phyloP scores from a whole-genome alignment of 352 stramenopile genomes.

The Globisporangium recalcitrans region DNA sequence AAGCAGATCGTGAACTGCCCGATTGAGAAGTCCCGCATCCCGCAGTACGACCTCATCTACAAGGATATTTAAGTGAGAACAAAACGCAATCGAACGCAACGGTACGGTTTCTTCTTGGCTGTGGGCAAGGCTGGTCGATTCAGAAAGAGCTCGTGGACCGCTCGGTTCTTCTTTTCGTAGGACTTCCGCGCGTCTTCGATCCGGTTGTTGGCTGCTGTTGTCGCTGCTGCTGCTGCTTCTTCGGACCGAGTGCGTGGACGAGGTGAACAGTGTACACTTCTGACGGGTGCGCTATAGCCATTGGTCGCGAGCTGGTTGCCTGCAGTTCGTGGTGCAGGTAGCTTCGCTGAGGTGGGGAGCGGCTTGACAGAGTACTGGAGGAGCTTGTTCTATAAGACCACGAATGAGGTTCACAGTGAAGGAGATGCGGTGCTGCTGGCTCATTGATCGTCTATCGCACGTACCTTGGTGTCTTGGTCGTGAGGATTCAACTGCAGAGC shows the following conservation, averaged over 20 bases:
- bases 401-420: neutral
- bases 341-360: neutral
- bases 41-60: constrained; percentile 80
- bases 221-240: constrained; percentile 10
- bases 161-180: constrained; percentile 52
- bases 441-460: constrained; percentile 2
- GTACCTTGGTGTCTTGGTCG: constrained; percentile 54
- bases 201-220: constrained; percentile 14
- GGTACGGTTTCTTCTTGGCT: neutral
- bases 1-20: constrained; percentile 81
- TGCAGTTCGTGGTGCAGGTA: neutral
- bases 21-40: constrained; percentile 72
- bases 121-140: constrained; percentile 36
- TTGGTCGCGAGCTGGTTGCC: constrained; percentile 14
- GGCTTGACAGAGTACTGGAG: constrained; percentile 41
- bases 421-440: neutral
- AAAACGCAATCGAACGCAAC: neutral
- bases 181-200: constrained; percentile 29
- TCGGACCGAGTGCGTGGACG: constrained; percentile 7
- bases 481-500: constrained; percentile 47
- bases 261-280: neutral
- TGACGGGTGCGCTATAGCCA: neutral
- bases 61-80: constrained; percentile 55
- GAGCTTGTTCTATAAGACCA: constrained; percentile 43
- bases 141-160: constrained; percentile 53